A percentile compares a stretch with the other conserved stretches of the same genome.
phyloP scores from a whole-genome alignment of 495 filamentous ascomycete genomes.

The Cairneyella variabilis region DNA sequence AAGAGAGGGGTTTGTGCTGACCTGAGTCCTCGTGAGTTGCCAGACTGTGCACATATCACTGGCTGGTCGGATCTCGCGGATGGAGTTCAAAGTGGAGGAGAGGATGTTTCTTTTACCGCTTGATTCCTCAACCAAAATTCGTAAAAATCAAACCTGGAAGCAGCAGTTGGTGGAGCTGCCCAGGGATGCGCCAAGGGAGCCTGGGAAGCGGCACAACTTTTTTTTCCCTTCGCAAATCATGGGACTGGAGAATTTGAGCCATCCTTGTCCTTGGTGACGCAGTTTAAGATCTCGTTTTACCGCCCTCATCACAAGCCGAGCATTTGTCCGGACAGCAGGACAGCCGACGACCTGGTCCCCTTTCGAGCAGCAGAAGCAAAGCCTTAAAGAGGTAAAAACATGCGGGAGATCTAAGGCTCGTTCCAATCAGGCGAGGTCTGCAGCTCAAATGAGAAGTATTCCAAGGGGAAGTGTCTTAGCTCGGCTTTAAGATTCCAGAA shows the following conservation, averaged over 20 bases:
- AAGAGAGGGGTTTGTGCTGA: neutral
- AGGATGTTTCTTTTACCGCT: neutral
- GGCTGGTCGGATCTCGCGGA: conserved; percentile 17
- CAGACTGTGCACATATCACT: neutral
- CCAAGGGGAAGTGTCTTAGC: neutral
- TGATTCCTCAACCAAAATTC: neutral
- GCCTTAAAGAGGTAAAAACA: conserved; percentile 10
- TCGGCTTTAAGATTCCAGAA: no score
- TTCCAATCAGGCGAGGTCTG: neutral
- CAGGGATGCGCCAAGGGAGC: neutral
- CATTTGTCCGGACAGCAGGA: no score
- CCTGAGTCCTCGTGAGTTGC: neutral
- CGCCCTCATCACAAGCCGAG: no score
- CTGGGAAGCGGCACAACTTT: neutral
- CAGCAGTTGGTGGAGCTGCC: neutral
- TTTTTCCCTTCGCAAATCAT: neutral
- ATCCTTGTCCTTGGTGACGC: neutral
- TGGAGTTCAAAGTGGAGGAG: neutral
- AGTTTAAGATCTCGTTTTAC: neutral
- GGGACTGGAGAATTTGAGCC: neutral
- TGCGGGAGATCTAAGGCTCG: neutral
- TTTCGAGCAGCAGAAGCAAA: neutral
- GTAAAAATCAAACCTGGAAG: neutral
- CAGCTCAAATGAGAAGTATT: conserved; percentile 1
- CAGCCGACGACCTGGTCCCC: neutral